These are phyloP conservation scores for Acanthamoeba castellanii DNA, from an alignment of 208 protist genomes.

Conservation along the genomic window DNA sequence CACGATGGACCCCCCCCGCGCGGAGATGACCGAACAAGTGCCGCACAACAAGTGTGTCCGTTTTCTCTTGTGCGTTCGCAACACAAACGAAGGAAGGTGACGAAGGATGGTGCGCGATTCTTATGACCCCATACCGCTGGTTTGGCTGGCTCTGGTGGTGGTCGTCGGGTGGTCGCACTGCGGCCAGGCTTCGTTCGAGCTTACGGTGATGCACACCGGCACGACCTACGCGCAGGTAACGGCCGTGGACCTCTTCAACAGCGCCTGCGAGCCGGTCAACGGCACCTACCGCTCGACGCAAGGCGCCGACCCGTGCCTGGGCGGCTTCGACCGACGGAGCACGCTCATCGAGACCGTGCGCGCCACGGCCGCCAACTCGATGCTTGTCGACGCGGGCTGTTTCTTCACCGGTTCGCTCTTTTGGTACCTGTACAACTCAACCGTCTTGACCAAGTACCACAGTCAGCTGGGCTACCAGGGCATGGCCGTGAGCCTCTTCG, in stretches of 20 bases:
- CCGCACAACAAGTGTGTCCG: too few species aligned
- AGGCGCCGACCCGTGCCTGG: background rate
- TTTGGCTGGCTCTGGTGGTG: too few species aligned
- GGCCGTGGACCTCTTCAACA: slow-evolving; percentile 15
- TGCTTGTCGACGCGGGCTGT: slow-evolving; percentile 16
- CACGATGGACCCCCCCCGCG: too few species aligned
- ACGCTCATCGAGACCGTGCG: slow-evolving; percentile 12
- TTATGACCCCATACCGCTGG: too few species aligned
- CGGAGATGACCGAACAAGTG: too few species aligned
- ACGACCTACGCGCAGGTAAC: background rate
- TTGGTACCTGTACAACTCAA: background rate
- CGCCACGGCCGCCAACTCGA: background rate
- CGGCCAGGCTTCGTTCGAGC: background rate
- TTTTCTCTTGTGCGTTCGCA: too few species aligned
- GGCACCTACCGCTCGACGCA: background rate
- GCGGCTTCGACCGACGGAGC: background rate
- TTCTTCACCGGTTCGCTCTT: slow-evolving; percentile 32
- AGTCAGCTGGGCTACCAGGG: background rate
- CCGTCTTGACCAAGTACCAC: background rate
- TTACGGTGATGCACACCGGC: background rate
- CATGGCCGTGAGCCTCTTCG: background rate
- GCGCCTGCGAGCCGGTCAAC: background rate
- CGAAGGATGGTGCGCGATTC: too few species aligned
- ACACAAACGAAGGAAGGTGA: too few species aligned
- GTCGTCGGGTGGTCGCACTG: too few species aligned